These are phyloP conservation scores for Venturia pyrina DNA, from an alignment of 2,329 filamentous ascomycete species.

Conservation along the genomic window DNA sequence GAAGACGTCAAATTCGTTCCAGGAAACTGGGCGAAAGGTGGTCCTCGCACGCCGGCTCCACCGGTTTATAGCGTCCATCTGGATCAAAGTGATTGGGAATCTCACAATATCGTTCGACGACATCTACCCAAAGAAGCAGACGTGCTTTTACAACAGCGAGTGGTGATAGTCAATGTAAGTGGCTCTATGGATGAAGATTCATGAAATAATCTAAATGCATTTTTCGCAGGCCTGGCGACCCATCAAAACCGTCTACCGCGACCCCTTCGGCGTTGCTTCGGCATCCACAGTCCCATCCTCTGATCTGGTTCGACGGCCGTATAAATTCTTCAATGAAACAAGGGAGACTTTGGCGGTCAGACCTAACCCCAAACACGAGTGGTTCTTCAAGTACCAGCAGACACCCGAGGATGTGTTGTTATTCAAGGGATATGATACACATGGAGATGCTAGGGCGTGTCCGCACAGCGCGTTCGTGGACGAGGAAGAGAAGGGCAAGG, in stretches of 20 bases:
- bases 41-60: background rate
- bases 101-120: background rate
- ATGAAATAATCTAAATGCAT: background rate
- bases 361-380: constrained; percentile 6
- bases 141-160: constrained; percentile 8
- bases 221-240: constrained; percentile 12
- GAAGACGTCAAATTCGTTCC: background rate
- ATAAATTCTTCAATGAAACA: constrained; percentile 10
- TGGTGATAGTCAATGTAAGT: constrained; percentile 12
- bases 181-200: background rate
- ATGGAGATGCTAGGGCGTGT: constrained; percentile 12
- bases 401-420: constrained; percentile 11
- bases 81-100: constrained; percentile 9
- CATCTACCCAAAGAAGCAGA: constrained; percentile 9
- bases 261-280: constrained; percentile 12
- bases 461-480: constrained; percentile 13
- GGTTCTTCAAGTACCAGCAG: constrained; percentile 13
- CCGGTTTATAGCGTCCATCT: constrained; percentile 10
- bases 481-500: constrained; percentile 3
- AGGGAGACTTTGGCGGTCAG: constrained; percentile 6
- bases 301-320: constrained; percentile 4
- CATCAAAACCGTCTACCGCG: constrained; percentile 13
- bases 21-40: background rate
- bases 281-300: constrained; percentile 5
- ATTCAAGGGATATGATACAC: constrained; percentile 12